phyloP scores from a whole-genome alignment of 106 monocot genomes.

The Phalaenopsis equestris region DNA sequence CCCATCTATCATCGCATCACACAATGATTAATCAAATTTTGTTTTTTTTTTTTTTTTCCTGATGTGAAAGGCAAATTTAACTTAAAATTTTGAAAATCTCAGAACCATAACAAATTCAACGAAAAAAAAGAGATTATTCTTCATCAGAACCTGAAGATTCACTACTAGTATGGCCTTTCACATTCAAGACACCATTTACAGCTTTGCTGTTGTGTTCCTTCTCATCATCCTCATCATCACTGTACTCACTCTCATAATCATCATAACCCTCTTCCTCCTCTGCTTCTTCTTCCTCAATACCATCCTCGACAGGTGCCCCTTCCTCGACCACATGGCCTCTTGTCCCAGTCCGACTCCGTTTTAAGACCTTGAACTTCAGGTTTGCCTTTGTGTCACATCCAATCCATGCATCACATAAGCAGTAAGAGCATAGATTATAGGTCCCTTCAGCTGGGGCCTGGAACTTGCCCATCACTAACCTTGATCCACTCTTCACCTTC shows the following conservation, averaged over 20 bases:
- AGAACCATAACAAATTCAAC: not conserved
- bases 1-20: too few relatives aligned
- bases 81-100: not conserved
- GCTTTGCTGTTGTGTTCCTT: conserved; percentile 22
- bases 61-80: not conserved
- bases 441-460: conserved; percentile 74
- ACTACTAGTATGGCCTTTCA: not conserved
- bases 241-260: conserved; percentile 87
- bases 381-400: conserved; percentile 73
- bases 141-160: conserved; percentile 8
- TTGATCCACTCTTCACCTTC: conserved; percentile 74
- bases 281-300: conserved; percentile 59
- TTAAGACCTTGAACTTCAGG: conserved; percentile 66
- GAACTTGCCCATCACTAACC: conserved; percentile 92
- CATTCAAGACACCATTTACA: conserved; percentile 1
- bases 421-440: conserved; percentile 56
- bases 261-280: conserved; percentile 68
- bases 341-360: conserved; percentile 56
- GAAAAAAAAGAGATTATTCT: not conserved
- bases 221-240: conserved; percentile 59
- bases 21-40: not conserved
- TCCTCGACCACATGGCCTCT: conserved; percentile 54
- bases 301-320: conserved; percentile 30
- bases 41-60: too few relatives aligned
- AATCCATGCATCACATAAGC: conserved; percentile 85